Evolutionary conservation across 306 rosid species (phyloP).

Genomic region (Cicer chorassanicum): DNA sequence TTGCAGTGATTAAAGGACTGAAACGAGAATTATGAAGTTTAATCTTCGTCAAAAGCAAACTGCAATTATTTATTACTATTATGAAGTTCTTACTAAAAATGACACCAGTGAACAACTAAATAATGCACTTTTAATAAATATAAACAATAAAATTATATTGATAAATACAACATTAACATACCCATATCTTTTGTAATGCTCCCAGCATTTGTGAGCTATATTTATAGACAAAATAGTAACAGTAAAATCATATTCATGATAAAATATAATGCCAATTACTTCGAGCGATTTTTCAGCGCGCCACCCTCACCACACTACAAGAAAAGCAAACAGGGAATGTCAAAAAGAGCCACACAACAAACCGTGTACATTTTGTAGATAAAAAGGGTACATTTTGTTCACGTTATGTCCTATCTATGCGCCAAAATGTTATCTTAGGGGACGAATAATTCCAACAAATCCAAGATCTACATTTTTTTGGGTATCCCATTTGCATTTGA

Average conservation of each 20-base stretch:
- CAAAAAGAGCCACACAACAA: background rate
- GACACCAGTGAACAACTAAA: background rate
- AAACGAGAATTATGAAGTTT: background rate
- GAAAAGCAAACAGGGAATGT: background rate
- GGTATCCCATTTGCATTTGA: conserved; percentile 5
- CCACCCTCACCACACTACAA: conserved; percentile 21
- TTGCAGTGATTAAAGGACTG: background rate
- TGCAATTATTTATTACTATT: background rate
- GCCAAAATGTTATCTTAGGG: background rate
- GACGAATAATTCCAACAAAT: background rate
- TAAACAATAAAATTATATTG: conserved; percentile 16
- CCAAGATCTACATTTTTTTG: background rate
- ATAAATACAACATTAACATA: background rate
- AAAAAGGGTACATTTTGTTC: background rate
- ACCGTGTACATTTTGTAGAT: too few species aligned
- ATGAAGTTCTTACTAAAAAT: background rate
- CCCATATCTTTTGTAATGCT: conserved; percentile 13
- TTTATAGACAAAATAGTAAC: background rate
- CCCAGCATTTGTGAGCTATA: conserved; percentile 27
- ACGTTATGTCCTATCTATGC: background rate
- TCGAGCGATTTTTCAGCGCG: background rate
- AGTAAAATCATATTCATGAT: background rate
- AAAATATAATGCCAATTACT: background rate
- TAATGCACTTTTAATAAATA: background rate
- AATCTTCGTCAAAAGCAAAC: background rate